These are phyloP conservation scores for Setaria viridis DNA, from an alignment of 202 grass and related monocot genomes.

Conservation along the genomic window DNA sequence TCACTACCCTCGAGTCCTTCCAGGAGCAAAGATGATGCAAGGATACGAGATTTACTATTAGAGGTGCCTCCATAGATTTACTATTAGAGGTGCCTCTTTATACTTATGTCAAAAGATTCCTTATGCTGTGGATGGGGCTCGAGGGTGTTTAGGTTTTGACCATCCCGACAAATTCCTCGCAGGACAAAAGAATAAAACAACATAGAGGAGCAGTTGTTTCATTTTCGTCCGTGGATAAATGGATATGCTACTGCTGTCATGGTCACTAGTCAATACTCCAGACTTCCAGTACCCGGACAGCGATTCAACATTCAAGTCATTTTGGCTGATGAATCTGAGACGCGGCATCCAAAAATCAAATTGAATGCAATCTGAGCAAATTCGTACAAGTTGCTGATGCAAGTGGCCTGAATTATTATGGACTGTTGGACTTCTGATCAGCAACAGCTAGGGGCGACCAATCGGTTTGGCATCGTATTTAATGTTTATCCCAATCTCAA, in stretches of 20 bases:
- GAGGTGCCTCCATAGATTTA: too few species aligned
- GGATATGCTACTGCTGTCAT: background rate
- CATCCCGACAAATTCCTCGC: background rate
- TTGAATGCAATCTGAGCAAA: slow-evolving; percentile 5
- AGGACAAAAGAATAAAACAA: too few species aligned
- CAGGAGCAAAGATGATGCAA: too few species aligned
- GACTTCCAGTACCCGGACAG: background rate
- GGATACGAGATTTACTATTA: too few species aligned
- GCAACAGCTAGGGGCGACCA: background rate
- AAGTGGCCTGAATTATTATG: slow-evolving; percentile 24
- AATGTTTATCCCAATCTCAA: slow-evolving; percentile 2
- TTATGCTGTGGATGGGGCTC: too few species aligned
- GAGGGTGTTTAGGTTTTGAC: too few species aligned
- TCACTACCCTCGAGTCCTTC: too few species aligned
- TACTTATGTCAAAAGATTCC: too few species aligned
- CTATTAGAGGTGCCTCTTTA: too few species aligned
- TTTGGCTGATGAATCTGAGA: slow-evolving; percentile 5
- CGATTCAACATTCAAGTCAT: slow-evolving; percentile 5
- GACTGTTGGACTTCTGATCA: slow-evolving; percentile 18
- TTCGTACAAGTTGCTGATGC: slow-evolving; percentile 10
- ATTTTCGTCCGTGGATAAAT: background rate
- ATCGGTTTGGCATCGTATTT: slow-evolving; percentile 28
- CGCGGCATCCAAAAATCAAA: background rate
- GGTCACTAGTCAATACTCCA: background rate
- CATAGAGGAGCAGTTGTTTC: background rate